Evolutionary conservation across 2,329 filamentous ascomycete species (phyloP), one percentile per base, ranked within the genome.

Genomic region (Sporothrix protearum): DNA sequence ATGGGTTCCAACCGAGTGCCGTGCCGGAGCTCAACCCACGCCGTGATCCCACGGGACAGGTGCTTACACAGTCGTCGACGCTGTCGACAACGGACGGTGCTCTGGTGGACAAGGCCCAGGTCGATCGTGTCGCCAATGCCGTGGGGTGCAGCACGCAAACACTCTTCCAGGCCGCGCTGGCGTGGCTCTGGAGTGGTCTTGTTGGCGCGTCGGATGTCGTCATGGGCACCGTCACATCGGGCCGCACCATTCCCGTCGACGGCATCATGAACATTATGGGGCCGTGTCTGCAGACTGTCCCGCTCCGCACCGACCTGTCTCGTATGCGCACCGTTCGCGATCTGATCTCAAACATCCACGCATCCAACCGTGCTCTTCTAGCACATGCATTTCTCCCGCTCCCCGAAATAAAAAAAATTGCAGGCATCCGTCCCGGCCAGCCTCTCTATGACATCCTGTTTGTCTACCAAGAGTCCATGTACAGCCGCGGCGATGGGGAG

Each of bases 181-280:
- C 86, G 1, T 87, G 91, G 77, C 78, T 96, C 0, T 86, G 94
- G 78, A 83, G 85, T 19, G 84, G 85, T 0, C 88, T 96, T 72
- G 78, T 87, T 2, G 92, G 91, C 2, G 83, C 81, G 0, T 78
- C 84, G 0, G 92, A 97, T 77, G 82, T 94, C 1, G 83, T 89
- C 0, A 86, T 97, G 51, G 94, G 94, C 0, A 91, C 89, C 1
- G 92, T 97, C 3, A 91, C 92, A 14, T 97, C 94, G 10, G 94
- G 94, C 1, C 86, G 94, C 70, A 93, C 91, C 1, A 79, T 94
- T n/a, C 87, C 92, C 0, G 78, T 97, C 2, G 78, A 84, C 3
- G 87, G 85, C 0, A 88, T 97, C 45, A 93, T 97, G 74, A 82
- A 86, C 1, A 86, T 94, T 3, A 83, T 95, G 71, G 94, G 94